Percentiles rank a stretch among this genome's conserved stretches.
phyloP scores from a whole-genome alignment of 805 yeast genomes.

The Nakazawaea sp. region DNA sequence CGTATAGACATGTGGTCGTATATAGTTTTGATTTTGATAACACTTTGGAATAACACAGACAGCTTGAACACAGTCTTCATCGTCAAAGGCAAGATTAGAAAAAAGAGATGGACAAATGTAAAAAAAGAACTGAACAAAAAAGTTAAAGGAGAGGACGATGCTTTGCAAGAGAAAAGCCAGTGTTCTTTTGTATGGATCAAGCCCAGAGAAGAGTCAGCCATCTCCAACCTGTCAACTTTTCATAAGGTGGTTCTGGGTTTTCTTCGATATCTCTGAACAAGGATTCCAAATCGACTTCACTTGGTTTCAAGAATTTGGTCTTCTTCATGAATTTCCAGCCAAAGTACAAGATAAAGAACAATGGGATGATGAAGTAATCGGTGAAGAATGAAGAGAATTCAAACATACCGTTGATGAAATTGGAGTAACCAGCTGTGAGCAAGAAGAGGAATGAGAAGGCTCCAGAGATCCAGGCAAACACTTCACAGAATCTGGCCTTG shows the following conservation, averaged over 20 bases:
- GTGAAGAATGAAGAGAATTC: conserved; percentile 19
- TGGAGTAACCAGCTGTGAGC: conserved; percentile 28
- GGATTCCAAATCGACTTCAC: conserved; percentile 32
- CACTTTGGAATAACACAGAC: too few relatives aligned
- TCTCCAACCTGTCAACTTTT: conserved; percentile 14
- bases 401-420: conserved; percentile 27
- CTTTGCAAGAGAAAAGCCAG: too few relatives aligned
- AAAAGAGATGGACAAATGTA: too few relatives aligned
- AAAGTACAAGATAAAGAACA: conserved; percentile 21
- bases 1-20: too few relatives aligned
- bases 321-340: conserved; percentile 27
- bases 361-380: conserved; percentile 16
- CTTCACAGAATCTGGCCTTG: conserved; percentile 18
- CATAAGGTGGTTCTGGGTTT: conserved; percentile 21
- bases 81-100: too few relatives aligned
- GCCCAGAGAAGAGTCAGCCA: conserved; percentile 14
- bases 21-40: too few relatives aligned
- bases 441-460: conserved; percentile 20
- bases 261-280: conserved; percentile 24
- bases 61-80: too few relatives aligned
- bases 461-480: conserved; percentile 27
- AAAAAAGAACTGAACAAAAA: too few relatives aligned
- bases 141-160: too few relatives aligned
- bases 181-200: too few relatives aligned
- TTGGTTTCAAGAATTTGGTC: conserved; percentile 25